phyloP scores from a whole-genome alignment of 768 basidiomycete species.

The Podaxis sp. region DNA sequence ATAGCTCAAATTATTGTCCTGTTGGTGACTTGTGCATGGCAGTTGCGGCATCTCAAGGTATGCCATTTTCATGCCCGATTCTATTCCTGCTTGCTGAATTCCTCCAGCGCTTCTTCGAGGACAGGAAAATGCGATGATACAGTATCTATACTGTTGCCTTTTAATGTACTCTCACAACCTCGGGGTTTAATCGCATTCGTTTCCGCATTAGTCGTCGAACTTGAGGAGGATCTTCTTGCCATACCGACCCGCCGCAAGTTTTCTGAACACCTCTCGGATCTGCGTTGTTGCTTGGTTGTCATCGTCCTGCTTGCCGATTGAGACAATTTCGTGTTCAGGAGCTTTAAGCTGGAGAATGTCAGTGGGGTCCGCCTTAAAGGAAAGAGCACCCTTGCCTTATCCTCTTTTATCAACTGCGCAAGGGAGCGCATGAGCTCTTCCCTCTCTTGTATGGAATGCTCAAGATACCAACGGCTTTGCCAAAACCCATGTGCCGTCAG shows the following conservation, averaged over 20 bases:
- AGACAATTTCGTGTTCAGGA: slow-evolving; percentile 67
- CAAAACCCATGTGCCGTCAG: slow-evolving; percentile 74
- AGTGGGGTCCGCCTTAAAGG: neutral
- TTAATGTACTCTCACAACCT: slow-evolving; percentile 9
- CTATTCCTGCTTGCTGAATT: slow-evolving; percentile 2
- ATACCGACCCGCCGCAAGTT: slow-evolving; percentile 30
- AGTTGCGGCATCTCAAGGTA: slow-evolving; percentile 87
- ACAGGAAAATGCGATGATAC: slow-evolving; percentile 67
- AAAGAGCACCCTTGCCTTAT: slow-evolving; percentile 38
- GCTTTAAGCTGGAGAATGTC: slow-evolving; percentile 47
- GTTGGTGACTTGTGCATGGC: slow-evolving; percentile 86
- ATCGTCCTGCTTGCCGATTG: slow-evolving; percentile 34
- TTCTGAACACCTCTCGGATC: slow-evolving; percentile 44
- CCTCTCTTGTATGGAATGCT: slow-evolving; percentile 43
- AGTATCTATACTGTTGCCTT: slow-evolving; percentile 2
- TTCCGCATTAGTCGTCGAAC: slow-evolving; percentile 20
- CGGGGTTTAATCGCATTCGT: neutral
- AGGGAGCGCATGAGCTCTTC: slow-evolving; percentile 47
- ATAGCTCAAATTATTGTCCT: slow-evolving; percentile 82
- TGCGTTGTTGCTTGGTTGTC: slow-evolving; percentile 37
- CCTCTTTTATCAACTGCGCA: slow-evolving; percentile 45
- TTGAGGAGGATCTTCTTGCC: slow-evolving; percentile 41
- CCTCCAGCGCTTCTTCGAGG: slow-evolving; percentile 77
- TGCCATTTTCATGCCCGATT: slow-evolving; percentile 20
- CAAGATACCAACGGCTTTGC: slow-evolving; percentile 68